These are phyloP conservation scores for Thalassiosira exigua DNA, from an alignment of 352 stramenopile species.

Conservation along the genomic window DNA sequence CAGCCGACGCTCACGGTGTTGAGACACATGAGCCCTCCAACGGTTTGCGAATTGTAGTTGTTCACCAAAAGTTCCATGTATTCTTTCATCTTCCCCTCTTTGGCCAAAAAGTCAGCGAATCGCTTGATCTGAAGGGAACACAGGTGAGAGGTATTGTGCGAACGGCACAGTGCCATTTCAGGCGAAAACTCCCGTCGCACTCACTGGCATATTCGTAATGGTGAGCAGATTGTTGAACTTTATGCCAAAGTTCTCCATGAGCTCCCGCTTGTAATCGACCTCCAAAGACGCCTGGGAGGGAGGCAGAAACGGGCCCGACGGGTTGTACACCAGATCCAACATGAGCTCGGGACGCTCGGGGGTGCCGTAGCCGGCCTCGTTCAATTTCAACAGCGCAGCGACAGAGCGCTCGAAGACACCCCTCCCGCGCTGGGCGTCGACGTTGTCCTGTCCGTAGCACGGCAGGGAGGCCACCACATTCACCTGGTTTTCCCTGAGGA, in stretches of 20 bases:
- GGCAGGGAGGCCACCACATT: conserved; percentile 85
- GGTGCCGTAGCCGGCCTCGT: conserved; percentile 86
- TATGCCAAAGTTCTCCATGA: conserved; percentile 87
- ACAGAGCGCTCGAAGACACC: conserved; percentile 88
- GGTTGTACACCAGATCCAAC: conserved; percentile 91
- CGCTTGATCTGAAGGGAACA: conserved; percentile 79
- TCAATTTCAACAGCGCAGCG: conserved; percentile 83
- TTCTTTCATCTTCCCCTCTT: conserved; percentile 85
- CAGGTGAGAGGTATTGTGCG: neutral
- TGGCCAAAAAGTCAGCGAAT: conserved; percentile 88
- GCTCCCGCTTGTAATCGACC: conserved; percentile 86
- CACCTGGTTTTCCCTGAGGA: conserved; percentile 87
- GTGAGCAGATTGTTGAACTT: conserved; percentile 87
- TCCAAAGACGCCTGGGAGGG: conserved; percentile 84
- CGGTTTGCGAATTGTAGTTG: conserved; percentile 87
- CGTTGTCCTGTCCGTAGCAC: conserved; percentile 88
- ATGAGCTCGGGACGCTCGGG: conserved; percentile 52
- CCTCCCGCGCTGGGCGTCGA: conserved; percentile 87
- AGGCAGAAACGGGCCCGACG: conserved; percentile 87
- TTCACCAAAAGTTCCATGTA: conserved; percentile 90
- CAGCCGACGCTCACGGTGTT: conserved; percentile 86
- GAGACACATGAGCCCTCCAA: conserved; percentile 85
- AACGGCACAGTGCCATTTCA: no score
- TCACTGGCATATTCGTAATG: conserved; percentile 89
- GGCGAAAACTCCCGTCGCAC: neutral